A percentile compares a stretch with the other conserved stretches of the same genome.
phyloP scores from a whole-genome alignment of 225 moss, liverwort and hornwort species.

The Pseudisothecium myosuroides region DNA sequence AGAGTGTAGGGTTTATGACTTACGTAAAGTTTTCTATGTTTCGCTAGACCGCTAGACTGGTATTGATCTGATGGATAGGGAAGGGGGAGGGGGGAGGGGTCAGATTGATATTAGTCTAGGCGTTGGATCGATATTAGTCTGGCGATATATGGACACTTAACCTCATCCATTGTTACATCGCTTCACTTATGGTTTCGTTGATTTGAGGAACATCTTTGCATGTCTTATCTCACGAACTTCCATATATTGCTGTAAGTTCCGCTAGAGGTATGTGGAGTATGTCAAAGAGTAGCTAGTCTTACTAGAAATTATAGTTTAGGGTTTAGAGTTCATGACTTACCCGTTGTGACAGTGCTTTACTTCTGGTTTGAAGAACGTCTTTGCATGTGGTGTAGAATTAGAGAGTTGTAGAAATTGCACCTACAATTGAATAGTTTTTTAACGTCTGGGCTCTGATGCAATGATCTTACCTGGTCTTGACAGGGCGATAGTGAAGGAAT shows the following conservation, averaged over 20 bases:
- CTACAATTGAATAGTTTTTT: background rate
- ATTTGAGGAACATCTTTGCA: background rate
- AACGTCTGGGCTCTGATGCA: background rate
- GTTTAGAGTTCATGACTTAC: background rate
- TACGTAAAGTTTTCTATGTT: background rate
- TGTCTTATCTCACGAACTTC: background rate
- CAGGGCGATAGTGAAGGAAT: constrained; percentile 14
- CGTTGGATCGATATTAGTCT: background rate
- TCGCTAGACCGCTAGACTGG: background rate
- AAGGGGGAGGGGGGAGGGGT: background rate
- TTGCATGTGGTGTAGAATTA: background rate
- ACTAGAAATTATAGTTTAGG: background rate
- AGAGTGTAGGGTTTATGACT: background rate
- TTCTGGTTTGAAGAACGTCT: background rate
- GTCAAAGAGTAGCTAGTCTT: background rate
- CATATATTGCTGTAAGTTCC: background rate
- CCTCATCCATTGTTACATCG: background rate
- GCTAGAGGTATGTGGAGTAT: background rate
- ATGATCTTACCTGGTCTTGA: background rate
- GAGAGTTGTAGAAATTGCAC: background rate
- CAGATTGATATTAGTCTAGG: background rate
- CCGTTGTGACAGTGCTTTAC: background rate
- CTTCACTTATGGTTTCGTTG: background rate
- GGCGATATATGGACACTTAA: too few relatives aligned
- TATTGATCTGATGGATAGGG: background rate